Conservation (phyloP, 2,329 filamentous ascomycete genomes). For the Mollisiaceae sp. region DNA sequence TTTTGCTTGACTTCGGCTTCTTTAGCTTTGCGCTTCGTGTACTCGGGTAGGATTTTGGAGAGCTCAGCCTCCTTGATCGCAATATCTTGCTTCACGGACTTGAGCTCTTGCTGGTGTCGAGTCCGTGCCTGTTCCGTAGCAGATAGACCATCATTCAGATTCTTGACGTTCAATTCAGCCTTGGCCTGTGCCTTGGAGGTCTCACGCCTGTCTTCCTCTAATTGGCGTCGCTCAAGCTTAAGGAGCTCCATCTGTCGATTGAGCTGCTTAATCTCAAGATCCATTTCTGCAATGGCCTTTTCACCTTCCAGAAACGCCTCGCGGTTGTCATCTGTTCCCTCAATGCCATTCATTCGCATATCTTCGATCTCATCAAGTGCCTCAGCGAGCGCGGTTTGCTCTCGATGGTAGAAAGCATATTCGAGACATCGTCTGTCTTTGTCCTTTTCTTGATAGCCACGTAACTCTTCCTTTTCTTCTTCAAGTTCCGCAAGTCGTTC, state of each 20-base stretch:
- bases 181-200: constrained; percentile 81
- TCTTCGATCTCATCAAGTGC: constrained; percentile 84
- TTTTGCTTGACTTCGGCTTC: constrained; percentile 74
- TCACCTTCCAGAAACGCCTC: constrained; percentile 79
- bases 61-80: constrained; percentile 78
- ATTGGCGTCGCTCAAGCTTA: constrained; percentile 81
- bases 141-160: constrained; percentile 80
- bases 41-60: constrained; percentile 74
- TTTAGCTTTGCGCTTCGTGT: constrained; percentile 72
- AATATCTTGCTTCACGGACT: constrained; percentile 76
- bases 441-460: constrained; percentile 94
- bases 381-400: constrained; percentile 79
- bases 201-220: constrained; percentile 89
- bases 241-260: constrained; percentile 85
- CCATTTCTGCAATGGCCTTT: constrained; percentile 76
- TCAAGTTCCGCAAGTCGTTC: constrained; percentile 88
- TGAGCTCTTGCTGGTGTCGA: constrained; percentile 74
- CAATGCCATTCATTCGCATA: constrained; percentile 78
- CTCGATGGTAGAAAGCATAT: constrained; percentile 91
- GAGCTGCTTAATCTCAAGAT: constrained; percentile 78
- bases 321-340: constrained; percentile 82
- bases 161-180: constrained; percentile 83
- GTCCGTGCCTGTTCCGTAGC: constrained; percentile 74
- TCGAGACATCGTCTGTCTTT: constrained; percentile 89
- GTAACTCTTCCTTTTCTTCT: constrained; percentile 95